phyloP scores from a whole-genome alignment of 2,329 filamentous ascomycete genomes.

The Oidium heveae region DNA sequence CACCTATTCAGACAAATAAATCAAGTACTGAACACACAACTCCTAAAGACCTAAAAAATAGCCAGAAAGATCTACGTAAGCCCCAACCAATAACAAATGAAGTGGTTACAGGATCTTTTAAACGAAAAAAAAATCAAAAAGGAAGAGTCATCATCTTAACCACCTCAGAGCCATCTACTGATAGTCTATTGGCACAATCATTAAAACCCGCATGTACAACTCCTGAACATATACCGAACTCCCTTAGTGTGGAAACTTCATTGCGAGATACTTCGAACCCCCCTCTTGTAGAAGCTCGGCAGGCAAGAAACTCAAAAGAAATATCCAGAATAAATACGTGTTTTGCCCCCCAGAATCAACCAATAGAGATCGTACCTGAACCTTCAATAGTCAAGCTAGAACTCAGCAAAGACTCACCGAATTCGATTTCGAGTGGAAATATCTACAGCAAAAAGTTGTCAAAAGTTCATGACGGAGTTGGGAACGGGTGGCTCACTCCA shows the following conservation, averaged over 20 bases:
- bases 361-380: constrained; percentile 10
- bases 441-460: constrained; percentile 76
- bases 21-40: constrained; percentile 30
- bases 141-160: constrained; percentile 39
- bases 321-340: constrained; percentile 11
- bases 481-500: constrained; percentile 66
- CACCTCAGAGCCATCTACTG: constrained; percentile 16
- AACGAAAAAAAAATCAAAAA: constrained; percentile 33
- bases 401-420: constrained; percentile 15
- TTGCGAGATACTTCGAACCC: constrained; percentile 11
- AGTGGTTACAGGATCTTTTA: constrained; percentile 28
- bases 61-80: constrained; percentile 30
- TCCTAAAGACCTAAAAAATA: constrained; percentile 22
- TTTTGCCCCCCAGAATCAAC: constrained; percentile 9
- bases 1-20: constrained; percentile 41
- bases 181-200: constrained; percentile 7
- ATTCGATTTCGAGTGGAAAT: constrained; percentile 47
- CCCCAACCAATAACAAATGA: constrained; percentile 30
- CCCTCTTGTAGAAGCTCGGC: constrained; percentile 10
- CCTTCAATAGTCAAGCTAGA: constrained; percentile 7
- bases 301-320: constrained; percentile 8
- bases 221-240: constrained; percentile 1
- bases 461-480: constrained; percentile 59
- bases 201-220: constrained; percentile 7
- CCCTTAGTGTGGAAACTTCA: constrained; percentile 11